Base-by-base conservation (phyloP, 306 rosid species). In the Medicago ruthenica region DNA sequence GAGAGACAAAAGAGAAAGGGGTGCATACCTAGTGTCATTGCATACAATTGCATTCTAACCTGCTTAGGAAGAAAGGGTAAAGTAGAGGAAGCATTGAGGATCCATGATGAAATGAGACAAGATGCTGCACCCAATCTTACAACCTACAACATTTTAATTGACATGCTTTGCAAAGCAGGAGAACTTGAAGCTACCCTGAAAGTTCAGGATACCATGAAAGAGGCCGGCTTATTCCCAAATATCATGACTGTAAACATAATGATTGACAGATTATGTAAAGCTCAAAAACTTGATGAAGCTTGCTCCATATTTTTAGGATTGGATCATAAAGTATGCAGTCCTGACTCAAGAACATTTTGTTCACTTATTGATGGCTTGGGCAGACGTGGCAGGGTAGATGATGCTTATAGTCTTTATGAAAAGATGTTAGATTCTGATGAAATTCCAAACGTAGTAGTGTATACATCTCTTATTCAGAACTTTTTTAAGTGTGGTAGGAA, bases 351-450 rank as follows among this genome's bases (percentile, higher is more conserved):
- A 34, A 95, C 97, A 58, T 95, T 90, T 80, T 88, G 96, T 82
- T 92, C 96, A 75, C 95, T 95, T 74, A 92, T 95, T 61, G 96
- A 90, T 81, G 98, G 98, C 74, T 82, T 95, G 85, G 98, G 98
- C 12, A 95, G 83, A 81, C 80, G 81, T 51, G 96, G 97, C 64
- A 86, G 86, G 79, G 87, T 95, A 44, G 86, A 86, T 73, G 96
- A 92, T 81, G 97, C 98, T 70, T 94, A 94, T 80, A 83, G 74
- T 87, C 92, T 94, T 70, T 90, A 94, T 66, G 98, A 95, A 70
- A 89, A 88, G 86, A 95, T 95, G 98, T 67, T 92, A 74, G 97
- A 94, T 81, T 65, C 97, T 64, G 82, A 81, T 79, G 81, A 83
- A 81, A 73, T 71, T 82, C 96, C 97, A 58, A 85, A 87, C 78